Evolutionary conservation across 768 basidiomycete genomes (phyloP).

Genomic region (Leccinellum albellum): DNA sequence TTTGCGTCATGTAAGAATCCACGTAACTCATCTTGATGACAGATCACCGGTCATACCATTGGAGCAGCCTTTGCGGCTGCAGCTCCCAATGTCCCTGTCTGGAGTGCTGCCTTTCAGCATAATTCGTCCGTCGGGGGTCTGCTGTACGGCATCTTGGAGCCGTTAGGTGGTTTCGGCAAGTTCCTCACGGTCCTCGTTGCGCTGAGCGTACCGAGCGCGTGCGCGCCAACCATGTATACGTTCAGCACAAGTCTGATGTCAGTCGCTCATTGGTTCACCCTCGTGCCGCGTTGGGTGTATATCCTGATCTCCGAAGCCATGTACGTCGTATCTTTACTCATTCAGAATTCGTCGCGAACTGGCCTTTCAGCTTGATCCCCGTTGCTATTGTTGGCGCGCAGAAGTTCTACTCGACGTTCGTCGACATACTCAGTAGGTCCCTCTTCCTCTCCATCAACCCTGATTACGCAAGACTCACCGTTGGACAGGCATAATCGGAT

Average conservation of each 20-base stretch:
- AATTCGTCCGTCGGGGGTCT: constrained; percentile 45
- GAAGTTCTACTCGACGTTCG: constrained; percentile 43
- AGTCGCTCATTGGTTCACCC: constrained; percentile 28
- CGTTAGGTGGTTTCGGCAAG: constrained; percentile 43
- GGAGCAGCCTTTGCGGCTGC: constrained; percentile 46
- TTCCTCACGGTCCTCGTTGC: constrained; percentile 50
- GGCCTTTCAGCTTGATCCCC: constrained; percentile 38
- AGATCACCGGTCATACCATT: constrained; percentile 40
- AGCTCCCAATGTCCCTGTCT: constrained; percentile 34
- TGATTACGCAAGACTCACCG: constrained; percentile 6
- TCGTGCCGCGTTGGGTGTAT: constrained; percentile 45
- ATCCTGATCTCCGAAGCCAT: constrained; percentile 43
- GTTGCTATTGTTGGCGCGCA: constrained; percentile 45
- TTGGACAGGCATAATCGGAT: constrained; percentile 40
- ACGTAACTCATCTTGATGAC: not conserved
- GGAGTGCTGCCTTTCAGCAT: constrained; percentile 39
- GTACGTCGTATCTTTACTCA: constrained; percentile 25
- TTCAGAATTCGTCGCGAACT: not conserved
- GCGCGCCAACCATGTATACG: constrained; percentile 58
- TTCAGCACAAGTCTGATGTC: constrained; percentile 46
- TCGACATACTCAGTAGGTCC: constrained; percentile 37
- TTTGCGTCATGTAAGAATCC: not conserved
- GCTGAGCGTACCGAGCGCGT: constrained; percentile 50
- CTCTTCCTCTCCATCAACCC: not conserved
- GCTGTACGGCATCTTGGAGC: constrained; percentile 35